These are phyloP conservation scores for Tolypocladium album DNA, from an alignment of 2,329 filamentous ascomycete species.

Conservation along the genomic window DNA sequence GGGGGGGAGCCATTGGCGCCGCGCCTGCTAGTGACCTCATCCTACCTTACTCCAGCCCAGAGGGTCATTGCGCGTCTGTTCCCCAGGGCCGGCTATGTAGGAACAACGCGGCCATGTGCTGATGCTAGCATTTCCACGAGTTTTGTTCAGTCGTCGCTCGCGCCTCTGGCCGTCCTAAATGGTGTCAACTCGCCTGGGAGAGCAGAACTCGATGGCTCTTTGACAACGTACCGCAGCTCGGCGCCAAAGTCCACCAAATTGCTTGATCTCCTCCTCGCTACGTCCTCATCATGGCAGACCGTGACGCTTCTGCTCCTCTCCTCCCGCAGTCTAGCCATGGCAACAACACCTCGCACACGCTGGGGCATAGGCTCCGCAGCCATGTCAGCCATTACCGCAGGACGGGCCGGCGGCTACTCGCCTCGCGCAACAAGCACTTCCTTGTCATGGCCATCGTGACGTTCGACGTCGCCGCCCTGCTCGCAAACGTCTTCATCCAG, in stretches of 20 bases:
- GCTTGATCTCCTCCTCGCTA: background rate
- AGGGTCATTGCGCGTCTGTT: background rate
- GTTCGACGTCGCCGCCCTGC: slow-evolving; percentile 32
- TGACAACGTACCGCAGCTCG: background rate
- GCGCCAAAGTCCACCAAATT: background rate
- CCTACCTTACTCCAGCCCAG: background rate
- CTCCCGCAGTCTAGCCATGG: background rate
- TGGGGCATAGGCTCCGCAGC: background rate
- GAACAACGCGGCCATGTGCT: background rate
- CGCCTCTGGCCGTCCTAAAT: background rate
- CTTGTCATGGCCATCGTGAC: slow-evolving; percentile 30
- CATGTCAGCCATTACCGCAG: slow-evolving; percentile 2
- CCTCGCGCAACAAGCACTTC: slow-evolving; percentile 32
- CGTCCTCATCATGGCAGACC: background rate
- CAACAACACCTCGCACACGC: background rate
- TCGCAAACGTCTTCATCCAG: slow-evolving; percentile 36
- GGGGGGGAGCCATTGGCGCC: background rate
- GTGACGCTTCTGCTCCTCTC: background rate
- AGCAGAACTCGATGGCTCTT: background rate
- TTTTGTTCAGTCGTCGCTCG: background rate
- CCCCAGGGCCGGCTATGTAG: background rate
- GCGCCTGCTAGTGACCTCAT: background rate
- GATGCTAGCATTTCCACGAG: background rate
- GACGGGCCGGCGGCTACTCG: slow-evolving; percentile 13
- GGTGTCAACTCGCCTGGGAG: background rate